Conservation (phyloP, 129 eudicot species). For the Arctium minus region DNA sequence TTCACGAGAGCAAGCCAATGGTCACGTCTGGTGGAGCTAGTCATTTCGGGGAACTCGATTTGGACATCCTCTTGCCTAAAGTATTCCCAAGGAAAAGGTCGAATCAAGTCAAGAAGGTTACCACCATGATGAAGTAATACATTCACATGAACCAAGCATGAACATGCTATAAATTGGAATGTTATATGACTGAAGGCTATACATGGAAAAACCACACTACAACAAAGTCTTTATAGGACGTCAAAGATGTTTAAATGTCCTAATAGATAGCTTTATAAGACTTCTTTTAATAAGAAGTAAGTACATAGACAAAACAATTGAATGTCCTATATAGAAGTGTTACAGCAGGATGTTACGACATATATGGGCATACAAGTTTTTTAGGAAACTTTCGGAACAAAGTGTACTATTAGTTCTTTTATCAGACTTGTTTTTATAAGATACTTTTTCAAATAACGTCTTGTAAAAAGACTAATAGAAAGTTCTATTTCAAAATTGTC, state of each 20-base stretch:
- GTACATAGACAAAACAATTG: not conserved
- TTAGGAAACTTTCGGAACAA: not conserved
- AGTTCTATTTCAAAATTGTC: not conserved
- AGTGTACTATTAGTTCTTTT: not conserved
- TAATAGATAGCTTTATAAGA: not conserved
- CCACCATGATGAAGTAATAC: not conserved
- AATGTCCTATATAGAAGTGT: not conserved
- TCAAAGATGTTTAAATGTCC: not conserved
- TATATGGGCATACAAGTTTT: not conserved
- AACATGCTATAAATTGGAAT: not conserved
- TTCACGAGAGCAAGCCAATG: conserved; percentile 88
- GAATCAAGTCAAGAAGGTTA: not conserved
- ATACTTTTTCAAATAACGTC: not conserved
- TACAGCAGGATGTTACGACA: not conserved
- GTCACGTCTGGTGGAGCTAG: conserved; percentile 94
- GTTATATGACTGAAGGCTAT: not conserved
- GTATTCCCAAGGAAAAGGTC: not conserved
- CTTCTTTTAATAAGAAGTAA: not conserved
- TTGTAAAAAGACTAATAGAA: not conserved
- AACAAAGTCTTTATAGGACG: not conserved
- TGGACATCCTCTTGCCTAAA: conserved; percentile 66
- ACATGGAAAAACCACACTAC: not conserved
- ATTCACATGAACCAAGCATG: not conserved
- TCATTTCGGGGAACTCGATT: conserved; percentile 87
- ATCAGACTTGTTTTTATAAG: not conserved